Evolutionary conservation across 2,329 filamentous ascomycete genomes (phyloP).

Genomic region (Trichoderma sp.): DNA sequence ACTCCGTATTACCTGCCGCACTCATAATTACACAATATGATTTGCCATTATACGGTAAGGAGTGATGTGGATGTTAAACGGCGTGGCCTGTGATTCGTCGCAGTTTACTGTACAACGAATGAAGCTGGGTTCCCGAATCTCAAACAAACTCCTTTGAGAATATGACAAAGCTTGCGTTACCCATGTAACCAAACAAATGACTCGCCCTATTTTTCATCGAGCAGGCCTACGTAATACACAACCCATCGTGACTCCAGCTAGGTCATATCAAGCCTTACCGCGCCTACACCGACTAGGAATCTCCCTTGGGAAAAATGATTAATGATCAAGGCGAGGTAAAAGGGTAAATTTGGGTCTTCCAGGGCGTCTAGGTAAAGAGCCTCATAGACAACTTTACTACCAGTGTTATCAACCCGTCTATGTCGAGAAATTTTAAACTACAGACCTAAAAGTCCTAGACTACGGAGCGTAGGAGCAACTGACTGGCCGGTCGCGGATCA

Average conservation of each 20-base stretch:
- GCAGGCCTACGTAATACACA: background rate
- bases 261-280: background rate
- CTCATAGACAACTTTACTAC: background rate
- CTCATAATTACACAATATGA: background rate
- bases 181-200: background rate
- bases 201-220: background rate
- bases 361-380: background rate
- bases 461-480: background rate
- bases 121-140: background rate
- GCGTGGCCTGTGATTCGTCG: background rate
- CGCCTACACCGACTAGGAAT: background rate
- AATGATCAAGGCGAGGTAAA: background rate
- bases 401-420: background rate
- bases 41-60: background rate
- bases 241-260: background rate
- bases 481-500: background rate
- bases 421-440: background rate
- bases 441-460: background rate
- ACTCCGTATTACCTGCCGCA: background rate
- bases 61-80: background rate
- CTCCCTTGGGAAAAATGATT: background rate
- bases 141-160: background rate
- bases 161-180: background rate
- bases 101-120: background rate
- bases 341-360: background rate